Base-by-base conservation (phyloP, 2,329 filamentous ascomycete genomes). In the Drechmeria coniospora region DNA sequence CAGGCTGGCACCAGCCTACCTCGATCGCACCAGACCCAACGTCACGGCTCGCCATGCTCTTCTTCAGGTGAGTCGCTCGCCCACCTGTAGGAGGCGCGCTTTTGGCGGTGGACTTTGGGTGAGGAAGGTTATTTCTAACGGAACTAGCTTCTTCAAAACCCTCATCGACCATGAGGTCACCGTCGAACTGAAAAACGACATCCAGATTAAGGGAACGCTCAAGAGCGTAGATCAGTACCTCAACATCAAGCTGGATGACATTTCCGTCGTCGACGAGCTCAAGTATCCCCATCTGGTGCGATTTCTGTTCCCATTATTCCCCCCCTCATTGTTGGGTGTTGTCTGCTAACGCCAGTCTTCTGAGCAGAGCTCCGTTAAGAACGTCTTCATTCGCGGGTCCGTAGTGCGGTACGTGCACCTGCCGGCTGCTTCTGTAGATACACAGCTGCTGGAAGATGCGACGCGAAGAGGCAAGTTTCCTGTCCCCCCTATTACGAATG, bases 211-310 rank as follows among this genome's bases (percentile, higher is more conserved):
- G 45, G 90, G 90, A 40, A 92, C 78, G 20, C 68, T 98, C 41
- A 98, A 95, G 65, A 92, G 81, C 49, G 87, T 98, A 41, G 90
- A 98, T 53, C 90, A 95, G 62, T 98, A 92, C 59, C 73, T 98
- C 49, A 98, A 98, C 61, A 94, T 98, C 61, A 95, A 95, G 65
- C 73, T 98, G 27, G 90, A 98, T 49, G 83, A 94, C 48, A 92
- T 95, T 35, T 69, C 76, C 37, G 87, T 95, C 18, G 69, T 93
- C 15, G 86, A 98, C 41, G 83, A 95, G 59, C 61, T 90, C 48
- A 84, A 86, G 56, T 95, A 94, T 52, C 90, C 90, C 27, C 90
- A 98, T 56, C 58, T 98, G 54, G 81, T 87, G 46, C 29, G 63
- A 9, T 11, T 48, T 6, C 17, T 15, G 16, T 9, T 29, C 19